Evolutionary conservation across 2,329 filamentous ascomycete genomes (phyloP), one percentile per base, ranked within the genome.

Genomic region (Sporothrix luriei): DNA sequence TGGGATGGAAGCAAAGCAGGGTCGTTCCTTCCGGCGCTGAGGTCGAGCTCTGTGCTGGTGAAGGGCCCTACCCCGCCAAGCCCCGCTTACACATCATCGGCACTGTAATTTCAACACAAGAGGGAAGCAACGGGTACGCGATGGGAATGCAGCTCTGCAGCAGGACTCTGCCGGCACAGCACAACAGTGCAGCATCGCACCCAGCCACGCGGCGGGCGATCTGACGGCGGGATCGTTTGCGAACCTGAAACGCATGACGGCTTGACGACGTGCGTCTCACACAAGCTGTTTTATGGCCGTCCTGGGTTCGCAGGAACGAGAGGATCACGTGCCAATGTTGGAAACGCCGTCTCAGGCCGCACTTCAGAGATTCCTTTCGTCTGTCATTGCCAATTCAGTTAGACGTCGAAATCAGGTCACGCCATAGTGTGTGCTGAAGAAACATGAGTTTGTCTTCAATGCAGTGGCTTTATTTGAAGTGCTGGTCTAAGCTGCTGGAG

Each of bases 51-150:
- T 52, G 43, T 33, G 14, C 43, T n/a, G 21, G 24, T 52, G 19
- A 46, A 43, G 19, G 29, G 24, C n/a, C 14, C 29, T 66, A 71
- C 70, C 68, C 70, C 70, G 65, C 70, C 65, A 55, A 66, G 65
- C 51, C 65, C 70, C 68, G 68, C 65, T 70, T 65, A 66, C 69
- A 61, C 55, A 70, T 70, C 69, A 61, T 66, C 29, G 49, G 61
- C 43, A n/a, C 43, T 48, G 24, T 16, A 48, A 48, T 33, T 33
- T 7, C 33, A 7, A 33, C 33, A 7, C 9, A 33, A 6, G 33
- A 33, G 33, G 33, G 33, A 29, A 29, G 40, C 21, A 16, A 65
- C 61, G 21, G 19, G 5, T n/a, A 65, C 46, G 46, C 62, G 62
- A 52, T 38, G 19, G 33, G 43, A n/a, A 7, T 16, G 38, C 40